Conservation (phyloP, 1,139 yeast genomes). For the Yamadazyma triangularis region DNA sequence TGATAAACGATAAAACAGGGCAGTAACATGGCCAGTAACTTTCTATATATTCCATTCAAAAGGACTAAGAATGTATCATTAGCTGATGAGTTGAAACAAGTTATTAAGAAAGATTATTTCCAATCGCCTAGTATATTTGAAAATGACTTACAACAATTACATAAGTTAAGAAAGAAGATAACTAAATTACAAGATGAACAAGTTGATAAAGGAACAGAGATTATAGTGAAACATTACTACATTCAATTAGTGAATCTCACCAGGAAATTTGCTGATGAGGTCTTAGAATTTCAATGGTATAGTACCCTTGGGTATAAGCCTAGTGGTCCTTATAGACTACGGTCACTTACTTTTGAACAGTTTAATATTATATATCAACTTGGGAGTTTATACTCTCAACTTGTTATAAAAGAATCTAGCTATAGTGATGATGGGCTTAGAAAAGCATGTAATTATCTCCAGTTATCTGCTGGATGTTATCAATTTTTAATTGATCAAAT, state of each 20-base stretch:
- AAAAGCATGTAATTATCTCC: slow-evolving; percentile 60
- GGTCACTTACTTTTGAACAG: slow-evolving; percentile 54
- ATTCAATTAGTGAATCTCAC: slow-evolving; percentile 24
- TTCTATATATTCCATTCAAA: slow-evolving; percentile 51
- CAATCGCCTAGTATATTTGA: slow-evolving; percentile 60
- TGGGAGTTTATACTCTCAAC: slow-evolving; percentile 57
- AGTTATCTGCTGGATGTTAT: slow-evolving; percentile 69
- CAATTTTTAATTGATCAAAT: slow-evolving; percentile 25
- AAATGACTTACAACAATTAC: slow-evolving; percentile 44
- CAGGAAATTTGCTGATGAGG: slow-evolving; percentile 38
- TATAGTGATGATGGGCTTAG: slow-evolving; percentile 54
- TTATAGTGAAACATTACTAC: slow-evolving; percentile 26
- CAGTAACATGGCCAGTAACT: slow-evolving; percentile 27
- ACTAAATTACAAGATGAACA: slow-evolving; percentile 18
- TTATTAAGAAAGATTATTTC: slow-evolving; percentile 58
- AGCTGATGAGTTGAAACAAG: slow-evolving; percentile 38
- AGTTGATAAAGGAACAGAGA: slow-evolving; percentile 13
- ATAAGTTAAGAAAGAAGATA: slow-evolving; percentile 20
- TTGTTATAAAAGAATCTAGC: slow-evolving; percentile 44
- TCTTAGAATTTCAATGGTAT: slow-evolving; percentile 63
- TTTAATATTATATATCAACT: slow-evolving; percentile 64
- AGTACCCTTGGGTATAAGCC: slow-evolving; percentile 58
- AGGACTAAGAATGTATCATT: slow-evolving; percentile 46
- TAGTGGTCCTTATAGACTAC: slow-evolving; percentile 30
- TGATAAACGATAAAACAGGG: background rate